Evolutionary conservation across 1,139 yeast species (phyloP).

Genomic region (Barnettozyma hawaiiensis): DNA sequence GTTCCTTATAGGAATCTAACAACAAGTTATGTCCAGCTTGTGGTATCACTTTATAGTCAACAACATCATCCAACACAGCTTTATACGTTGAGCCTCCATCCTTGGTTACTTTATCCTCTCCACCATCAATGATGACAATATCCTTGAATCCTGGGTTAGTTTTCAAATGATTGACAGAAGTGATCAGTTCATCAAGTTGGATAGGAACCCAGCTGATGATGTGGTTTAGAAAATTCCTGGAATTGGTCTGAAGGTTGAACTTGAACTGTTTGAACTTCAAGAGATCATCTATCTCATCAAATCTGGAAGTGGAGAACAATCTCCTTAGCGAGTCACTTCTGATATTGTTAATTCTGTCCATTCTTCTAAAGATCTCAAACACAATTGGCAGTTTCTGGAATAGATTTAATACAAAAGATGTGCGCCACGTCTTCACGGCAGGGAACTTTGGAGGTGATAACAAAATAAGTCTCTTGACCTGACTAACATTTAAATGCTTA

Average conservation of each 20-base stretch:
- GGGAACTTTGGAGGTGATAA: conserved; percentile 44
- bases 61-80: conserved; percentile 16
- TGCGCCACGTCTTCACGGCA: conserved; percentile 8
- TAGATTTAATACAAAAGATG: conserved; percentile 9
- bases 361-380: conserved; percentile 42
- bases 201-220: conserved; percentile 19
- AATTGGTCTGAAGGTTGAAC: conserved; percentile 26
- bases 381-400: conserved; percentile 36
- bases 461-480: conserved; percentile 44
- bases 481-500: conserved; percentile 5
- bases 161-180: conserved; percentile 5
- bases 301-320: conserved; percentile 14
- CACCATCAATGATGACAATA: conserved; percentile 21
- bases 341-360: conserved; percentile 52
- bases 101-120: conserved; percentile 19
- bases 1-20: conserved; percentile 15
- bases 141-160: conserved; percentile 4
- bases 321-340: conserved; percentile 41
- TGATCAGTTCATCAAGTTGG: conserved; percentile 15
- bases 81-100: conserved; percentile 21
- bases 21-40: conserved; percentile 23
- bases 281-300: conserved; percentile 12
- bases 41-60: conserved; percentile 14
- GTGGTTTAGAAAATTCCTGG: conserved; percentile 19
- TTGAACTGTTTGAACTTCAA: conserved; percentile 24